Evolutionary conservation across 495 filamentous ascomycete genomes (phyloP), one percentile per base, ranked within the genome.

Genomic region (Penicillium pancosmium): DNA sequence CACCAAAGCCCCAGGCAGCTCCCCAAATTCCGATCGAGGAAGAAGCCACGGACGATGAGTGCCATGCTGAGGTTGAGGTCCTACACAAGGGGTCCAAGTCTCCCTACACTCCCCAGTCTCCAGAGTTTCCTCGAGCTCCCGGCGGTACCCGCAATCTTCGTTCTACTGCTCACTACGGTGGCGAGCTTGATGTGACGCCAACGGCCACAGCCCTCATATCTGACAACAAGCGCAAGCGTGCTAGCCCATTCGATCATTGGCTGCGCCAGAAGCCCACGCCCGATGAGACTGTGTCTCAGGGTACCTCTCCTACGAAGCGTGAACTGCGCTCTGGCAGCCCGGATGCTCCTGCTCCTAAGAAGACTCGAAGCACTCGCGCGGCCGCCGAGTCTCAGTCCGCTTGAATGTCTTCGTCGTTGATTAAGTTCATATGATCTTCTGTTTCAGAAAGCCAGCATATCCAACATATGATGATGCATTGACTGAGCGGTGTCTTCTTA

Each of bases 171-270:
- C 67, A 68, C 52, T 55, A 61, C 50, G 66, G 74, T 50, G 5
- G 41, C 18, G 63, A 69, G 25, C 36, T 56, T 27, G 59, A 67
- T n/a, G 53, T 50, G 8, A 66, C 71, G 6, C 65, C 72, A 31
- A 61, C 67, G 12, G 60, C 33, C 27, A 58, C 67, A 12, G 60
- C 33, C 31, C 34, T n/a, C 5, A 56, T 33, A n/a, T 27, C 56
- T 19, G 23, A 49, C 18, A 40, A 55, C 62, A 7, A 61, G 60
- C 69, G 65, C 41, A 77, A 75, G 47, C 84, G 82, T 60, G 71
- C 72, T 12, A 89, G 86, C 63, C 86, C 87, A 1, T 92, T 91
- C 61, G 82, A 85, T 60, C 73, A 73, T 50, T 91, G 88, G 87
- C 75, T 77, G 40, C 81, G 86, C 18, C 82, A 80, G 59, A 91